Conservation (phyloP, 202 grass and related monocot species). For the Tripidium arundinaceum region DNA sequence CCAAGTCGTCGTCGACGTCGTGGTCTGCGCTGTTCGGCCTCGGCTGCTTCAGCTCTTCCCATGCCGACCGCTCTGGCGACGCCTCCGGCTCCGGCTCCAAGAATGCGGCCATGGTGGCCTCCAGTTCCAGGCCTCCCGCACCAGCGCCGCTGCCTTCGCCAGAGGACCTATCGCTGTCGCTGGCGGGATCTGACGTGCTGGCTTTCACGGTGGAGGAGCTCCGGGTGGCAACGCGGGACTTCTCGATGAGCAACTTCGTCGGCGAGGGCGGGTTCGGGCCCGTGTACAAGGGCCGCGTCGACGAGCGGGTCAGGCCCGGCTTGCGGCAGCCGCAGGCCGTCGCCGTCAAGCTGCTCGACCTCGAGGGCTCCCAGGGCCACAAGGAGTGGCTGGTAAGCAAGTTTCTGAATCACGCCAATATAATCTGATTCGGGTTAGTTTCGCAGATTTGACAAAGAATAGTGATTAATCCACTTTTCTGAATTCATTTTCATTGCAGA, state of each 20-base stretch:
- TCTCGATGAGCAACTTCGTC: slow-evolving; percentile 54
- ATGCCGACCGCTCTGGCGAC: background rate
- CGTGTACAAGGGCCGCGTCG: slow-evolving; percentile 62
- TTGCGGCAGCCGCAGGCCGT: slow-evolving; percentile 48
- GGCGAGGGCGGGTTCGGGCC: slow-evolving; percentile 70
- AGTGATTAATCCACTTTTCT: background rate
- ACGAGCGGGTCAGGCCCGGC: slow-evolving; percentile 51
- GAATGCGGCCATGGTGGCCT: slow-evolving; percentile 21
- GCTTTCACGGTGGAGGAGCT: slow-evolving; percentile 54
- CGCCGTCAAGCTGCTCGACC: slow-evolving; percentile 65
- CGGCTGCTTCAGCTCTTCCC: slow-evolving; percentile 52
- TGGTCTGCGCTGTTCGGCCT: slow-evolving; percentile 39
- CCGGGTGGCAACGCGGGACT: slow-evolving; percentile 39
- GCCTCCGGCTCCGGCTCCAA: background rate
- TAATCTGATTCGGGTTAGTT: background rate
- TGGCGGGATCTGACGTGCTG: slow-evolving; percentile 43
- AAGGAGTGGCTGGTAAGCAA: slow-evolving; percentile 65
- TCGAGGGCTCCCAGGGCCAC: slow-evolving; percentile 58
- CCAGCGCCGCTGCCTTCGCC: slow-evolving; percentile 36
- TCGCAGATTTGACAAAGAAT: background rate
- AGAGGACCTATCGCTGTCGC: slow-evolving; percentile 45
- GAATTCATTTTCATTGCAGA: background rate
- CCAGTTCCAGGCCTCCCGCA: background rate
- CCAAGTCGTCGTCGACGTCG: slow-evolving; percentile 17
- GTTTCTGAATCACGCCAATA: background rate